A percentile compares a stretch with the other conserved stretches of the same genome.
These are phyloP conservation scores for Tylopilus cervinicoccineus DNA, from an alignment of 768 basidiomycete genomes.

Conservation along the genomic window DNA sequence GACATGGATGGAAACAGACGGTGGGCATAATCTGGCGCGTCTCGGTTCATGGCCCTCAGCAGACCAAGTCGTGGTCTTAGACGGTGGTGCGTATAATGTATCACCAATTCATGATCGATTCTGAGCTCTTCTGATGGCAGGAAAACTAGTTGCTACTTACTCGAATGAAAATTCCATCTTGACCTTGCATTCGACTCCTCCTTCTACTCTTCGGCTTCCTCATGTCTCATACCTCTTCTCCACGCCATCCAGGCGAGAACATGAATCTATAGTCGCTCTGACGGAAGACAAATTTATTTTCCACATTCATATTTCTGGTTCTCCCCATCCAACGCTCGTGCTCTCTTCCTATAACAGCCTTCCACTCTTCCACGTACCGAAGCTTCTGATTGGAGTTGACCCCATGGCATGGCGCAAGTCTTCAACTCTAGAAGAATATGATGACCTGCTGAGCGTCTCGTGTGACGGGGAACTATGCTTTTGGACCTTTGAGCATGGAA, in stretches of 20 bases:
- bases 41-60: slow-evolving; percentile 51
- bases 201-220: slow-evolving; percentile 43
- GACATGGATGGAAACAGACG: slow-evolving; percentile 52
- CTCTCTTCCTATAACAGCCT: slow-evolving; percentile 49
- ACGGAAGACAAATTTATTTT: slow-evolving; percentile 58
- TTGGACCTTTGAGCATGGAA: slow-evolving; percentile 64
- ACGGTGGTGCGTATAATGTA: slow-evolving; percentile 45
- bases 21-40: slow-evolving; percentile 45
- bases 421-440: slow-evolving; percentile 49
- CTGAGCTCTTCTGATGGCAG: slow-evolving; percentile 34
- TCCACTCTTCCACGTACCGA: slow-evolving; percentile 45
- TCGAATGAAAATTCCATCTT: slow-evolving; percentile 42
- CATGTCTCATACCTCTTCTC: slow-evolving; percentile 60
- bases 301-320: slow-evolving; percentile 44
- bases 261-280: slow-evolving; percentile 63
- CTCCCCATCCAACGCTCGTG: slow-evolving; percentile 35
- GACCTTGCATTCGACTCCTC: slow-evolving; percentile 51
- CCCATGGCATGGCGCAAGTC: slow-evolving; percentile 78
- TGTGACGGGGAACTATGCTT: slow-evolving; percentile 78
- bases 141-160: slow-evolving; percentile 55
- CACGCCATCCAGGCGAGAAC: slow-evolving; percentile 48
- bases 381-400: slow-evolving; percentile 72
- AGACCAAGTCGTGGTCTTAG: slow-evolving; percentile 68
- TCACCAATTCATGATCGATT: neutral
- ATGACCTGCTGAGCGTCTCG: slow-evolving; percentile 77